Evolutionary conservation across 2,329 filamentous ascomycete species (phyloP).

Genomic region (Botrytis aclada): DNA sequence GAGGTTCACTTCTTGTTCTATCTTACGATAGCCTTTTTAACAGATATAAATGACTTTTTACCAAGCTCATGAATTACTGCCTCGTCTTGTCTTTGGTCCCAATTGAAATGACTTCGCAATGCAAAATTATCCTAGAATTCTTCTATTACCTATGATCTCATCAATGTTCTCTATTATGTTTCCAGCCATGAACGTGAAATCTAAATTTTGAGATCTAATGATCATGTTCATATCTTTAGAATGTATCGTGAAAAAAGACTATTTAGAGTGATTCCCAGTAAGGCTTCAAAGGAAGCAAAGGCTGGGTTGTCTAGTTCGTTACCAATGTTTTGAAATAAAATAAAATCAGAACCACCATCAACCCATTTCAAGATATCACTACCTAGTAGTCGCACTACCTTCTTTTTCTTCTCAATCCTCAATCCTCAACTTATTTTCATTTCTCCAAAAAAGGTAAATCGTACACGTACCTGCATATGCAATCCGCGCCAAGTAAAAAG

Average conservation of each 20-base stretch:
- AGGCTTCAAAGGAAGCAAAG: background rate
- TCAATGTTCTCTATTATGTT: background rate
- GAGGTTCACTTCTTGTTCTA: slow-evolving; percentile 20
- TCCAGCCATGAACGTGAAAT: background rate
- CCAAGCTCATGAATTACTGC: background rate
- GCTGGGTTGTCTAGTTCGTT: background rate
- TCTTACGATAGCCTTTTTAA: slow-evolving; percentile 12
- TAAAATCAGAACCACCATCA: too few species aligned
- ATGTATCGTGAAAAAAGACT: background rate
- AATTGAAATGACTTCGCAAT: background rate
- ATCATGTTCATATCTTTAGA: background rate
- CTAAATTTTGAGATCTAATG: background rate
- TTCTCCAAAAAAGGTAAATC: background rate
- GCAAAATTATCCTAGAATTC: background rate
- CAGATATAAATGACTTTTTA: slow-evolving; percentile 7
- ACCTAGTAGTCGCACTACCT: background rate
- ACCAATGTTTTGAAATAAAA: too few species aligned
- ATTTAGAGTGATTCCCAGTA: background rate
- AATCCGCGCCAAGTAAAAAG: background rate
- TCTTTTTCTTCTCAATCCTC: background rate
- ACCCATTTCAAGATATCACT: background rate
- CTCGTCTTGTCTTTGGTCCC: background rate
- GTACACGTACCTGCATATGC: background rate
- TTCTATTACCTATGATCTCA: background rate
- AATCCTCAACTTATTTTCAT: background rate